Base-by-base conservation (phyloP, 108 stramenopile species). In the Nannochloropsis granulata region DNA sequence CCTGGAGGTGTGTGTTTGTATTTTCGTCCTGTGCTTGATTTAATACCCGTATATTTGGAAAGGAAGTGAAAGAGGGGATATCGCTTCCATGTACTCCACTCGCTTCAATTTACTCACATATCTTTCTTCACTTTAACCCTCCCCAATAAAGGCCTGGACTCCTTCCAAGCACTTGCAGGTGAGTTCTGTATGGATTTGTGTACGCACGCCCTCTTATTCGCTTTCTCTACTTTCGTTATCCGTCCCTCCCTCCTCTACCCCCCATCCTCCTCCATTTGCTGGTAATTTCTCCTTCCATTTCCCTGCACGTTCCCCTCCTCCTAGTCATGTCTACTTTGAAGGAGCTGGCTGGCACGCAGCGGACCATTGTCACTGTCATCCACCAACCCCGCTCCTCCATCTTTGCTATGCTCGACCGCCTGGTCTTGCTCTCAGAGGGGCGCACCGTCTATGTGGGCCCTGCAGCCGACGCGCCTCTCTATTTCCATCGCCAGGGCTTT, bases 351-450 rank as follows among this genome's bases (percentile, higher is more conserved):
- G 25, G 12, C 12, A 81, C 81, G 43, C 83, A 83, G 79, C 87
- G 84, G 81, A 88, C 87, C 71, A 81, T 88, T 78, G 43, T 84
- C 43, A 81, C 84, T 25, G 92, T 93, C 26, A 94, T 85, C 82
- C 84, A 87, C 25, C 88, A 90, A 85, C 91, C 91, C n/a, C 83
- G 90, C 23, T 86, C 87, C 42, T 86, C 88, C 34, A 85, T 91
- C 13, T 90, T 87, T 45, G 23, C 78, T 10, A 84, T 91, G 84
- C 84, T 91, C 84, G 89, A 91, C 79, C 85, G 86, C 46, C 25
- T 90, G 23, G 13, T 91, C 44, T 13, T 91, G 43, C 86, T 90
- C 25, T 89, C 84, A 14, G 88, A 88, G 78, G 91, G 91, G 12
- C 83, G 84, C 26, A 56, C 88, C 44, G 44, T 90, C 43, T 91